These are phyloP conservation scores for Microcera coccophila DNA, from an alignment of 2,329 filamentous ascomycete species.

Conservation along the genomic window DNA sequence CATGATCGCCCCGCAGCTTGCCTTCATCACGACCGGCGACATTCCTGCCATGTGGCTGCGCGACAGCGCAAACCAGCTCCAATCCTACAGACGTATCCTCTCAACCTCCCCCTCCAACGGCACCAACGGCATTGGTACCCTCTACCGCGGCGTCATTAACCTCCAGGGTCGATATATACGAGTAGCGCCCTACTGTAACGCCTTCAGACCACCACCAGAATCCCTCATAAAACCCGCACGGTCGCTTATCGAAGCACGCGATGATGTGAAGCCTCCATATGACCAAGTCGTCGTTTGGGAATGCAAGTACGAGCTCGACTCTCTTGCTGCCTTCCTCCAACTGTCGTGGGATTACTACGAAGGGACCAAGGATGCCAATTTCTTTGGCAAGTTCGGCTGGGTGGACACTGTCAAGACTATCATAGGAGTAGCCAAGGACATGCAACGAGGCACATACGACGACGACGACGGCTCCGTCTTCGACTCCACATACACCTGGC, in stretches of 20 bases:
- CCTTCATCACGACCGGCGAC: slow-evolving; percentile 80
- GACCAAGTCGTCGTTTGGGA: slow-evolving; percentile 75
- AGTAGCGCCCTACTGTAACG: slow-evolving; percentile 80
- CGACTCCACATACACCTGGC: slow-evolving; percentile 68
- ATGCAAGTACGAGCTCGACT: slow-evolving; percentile 95
- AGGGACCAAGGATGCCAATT: slow-evolving; percentile 65
- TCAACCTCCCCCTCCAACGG: slow-evolving; percentile 47
- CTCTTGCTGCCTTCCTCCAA: slow-evolving; percentile 79
- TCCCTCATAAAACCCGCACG: slow-evolving; percentile 39
- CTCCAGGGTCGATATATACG: slow-evolving; percentile 69
- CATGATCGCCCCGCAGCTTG: slow-evolving; percentile 47
- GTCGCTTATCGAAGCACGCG: slow-evolving; percentile 30
- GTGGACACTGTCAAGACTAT: slow-evolving; percentile 66
- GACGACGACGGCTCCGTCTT: slow-evolving; percentile 53
- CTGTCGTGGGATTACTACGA: slow-evolving; percentile 77
- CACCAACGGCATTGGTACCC: slow-evolving; percentile 54
- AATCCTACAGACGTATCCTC: slow-evolving; percentile 66
- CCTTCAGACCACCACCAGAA: slow-evolving; percentile 83
- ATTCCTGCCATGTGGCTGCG: slow-evolving; percentile 93
- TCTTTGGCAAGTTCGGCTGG: slow-evolving; percentile 73
- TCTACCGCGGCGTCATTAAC: slow-evolving; percentile 73
- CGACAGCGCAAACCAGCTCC: slow-evolving; percentile 78
- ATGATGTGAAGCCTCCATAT: slow-evolving; percentile 64
- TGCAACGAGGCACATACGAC: slow-evolving; percentile 72
- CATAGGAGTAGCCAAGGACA: slow-evolving; percentile 62